Base-by-base conservation (phyloP, 495 filamentous ascomycete genomes). In the Podospora didyma region DNA sequence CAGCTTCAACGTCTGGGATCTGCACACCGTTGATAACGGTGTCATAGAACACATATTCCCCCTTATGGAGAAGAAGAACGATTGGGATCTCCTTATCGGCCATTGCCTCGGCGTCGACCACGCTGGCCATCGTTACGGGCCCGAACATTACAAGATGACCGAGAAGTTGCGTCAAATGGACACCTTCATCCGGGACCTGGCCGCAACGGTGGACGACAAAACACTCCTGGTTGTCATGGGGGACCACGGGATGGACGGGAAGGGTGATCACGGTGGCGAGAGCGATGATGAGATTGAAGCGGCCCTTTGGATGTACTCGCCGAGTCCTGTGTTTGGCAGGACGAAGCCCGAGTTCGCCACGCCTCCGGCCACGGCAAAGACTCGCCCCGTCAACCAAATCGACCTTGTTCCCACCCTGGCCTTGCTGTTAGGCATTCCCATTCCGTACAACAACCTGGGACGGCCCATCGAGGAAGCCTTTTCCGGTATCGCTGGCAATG, bases 231-330 rank as follows among this genome's bases (percentile, higher is more conserved):
- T 98, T 16, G 89, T 97, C 16, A 96, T 98, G 90, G 94, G 94
- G 10, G 94, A 98, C 69, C 94, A 98, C 69, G 94, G 94, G 9
- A 98, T 98, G 94, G 94, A 98, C 72, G 75, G 80, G 22, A 98
- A 98, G 73, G 94, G 94, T 7, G 94, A 98, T 64, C 94, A 98
- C 64, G 94, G 94, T 42, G 94, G 94, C 45, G 94, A 98, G 72
- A 96, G 92, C 12, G 87, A 95, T 63, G 91, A 96, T 44, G 94
- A 98, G 65, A 82, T 98, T 24, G 84, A 97, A 70, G 92, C 94
- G 56, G 94, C 95, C 2, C 67, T 98, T 49, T 98, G 95, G 94
- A 93, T 98, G 91, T 98, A 97, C 67, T 96, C 95, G 4, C 92
- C 89, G 64, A 85, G 81, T 50, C 79, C 79, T 1, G 68, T 89